A percentile compares a stretch with the other conserved stretches of the same genome.
phyloP scores from a whole-genome alignment of 2,329 filamentous ascomycete species.

The Stagonosporopsis chrysanthemi region DNA sequence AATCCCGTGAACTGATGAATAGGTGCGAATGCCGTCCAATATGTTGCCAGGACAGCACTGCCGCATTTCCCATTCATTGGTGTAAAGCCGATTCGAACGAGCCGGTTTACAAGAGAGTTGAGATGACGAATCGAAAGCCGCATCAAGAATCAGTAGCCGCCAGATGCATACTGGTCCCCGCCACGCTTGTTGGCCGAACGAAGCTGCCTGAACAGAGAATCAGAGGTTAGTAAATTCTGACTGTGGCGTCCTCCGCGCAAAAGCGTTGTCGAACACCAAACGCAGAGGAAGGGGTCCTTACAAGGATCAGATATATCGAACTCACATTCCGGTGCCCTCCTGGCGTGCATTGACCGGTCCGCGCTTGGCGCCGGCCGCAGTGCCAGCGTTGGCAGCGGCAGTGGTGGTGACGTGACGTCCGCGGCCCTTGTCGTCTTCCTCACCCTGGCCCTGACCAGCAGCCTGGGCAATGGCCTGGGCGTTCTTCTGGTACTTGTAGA shows the following conservation, averaged over 20 bases:
- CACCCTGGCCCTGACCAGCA: constrained; percentile 68
- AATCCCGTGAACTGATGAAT: constrained; percentile 47
- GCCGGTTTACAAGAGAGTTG: constrained; percentile 49
- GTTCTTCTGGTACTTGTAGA: constrained; percentile 99
- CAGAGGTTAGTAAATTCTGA: constrained; percentile 56
- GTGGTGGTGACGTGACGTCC: constrained; percentile 63
- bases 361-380: constrained; percentile 69
- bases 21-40: constrained; percentile 49
- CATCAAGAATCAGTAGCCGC: constrained; percentile 58
- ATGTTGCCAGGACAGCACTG: constrained; percentile 51
- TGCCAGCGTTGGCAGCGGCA: constrained; percentile 69
- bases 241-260: constrained; percentile 69
- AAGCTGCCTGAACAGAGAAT: constrained; percentile 57
- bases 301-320: constrained; percentile 78
- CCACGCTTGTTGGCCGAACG: constrained; percentile 61
- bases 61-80: constrained; percentile 54
- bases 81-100: constrained; percentile 40
- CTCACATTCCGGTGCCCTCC: constrained; percentile 97
- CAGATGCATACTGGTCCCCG: constrained; percentile 56
- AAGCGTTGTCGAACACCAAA: constrained; percentile 80
- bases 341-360: constrained; percentile 79
- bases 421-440: constrained; percentile 80
- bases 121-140: constrained; percentile 52
- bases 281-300: constrained; percentile 89
- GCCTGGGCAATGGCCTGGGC: constrained; percentile 91